Base-by-base conservation (phyloP, 805 yeast genomes). In the Spathaspora boniae region DNA sequence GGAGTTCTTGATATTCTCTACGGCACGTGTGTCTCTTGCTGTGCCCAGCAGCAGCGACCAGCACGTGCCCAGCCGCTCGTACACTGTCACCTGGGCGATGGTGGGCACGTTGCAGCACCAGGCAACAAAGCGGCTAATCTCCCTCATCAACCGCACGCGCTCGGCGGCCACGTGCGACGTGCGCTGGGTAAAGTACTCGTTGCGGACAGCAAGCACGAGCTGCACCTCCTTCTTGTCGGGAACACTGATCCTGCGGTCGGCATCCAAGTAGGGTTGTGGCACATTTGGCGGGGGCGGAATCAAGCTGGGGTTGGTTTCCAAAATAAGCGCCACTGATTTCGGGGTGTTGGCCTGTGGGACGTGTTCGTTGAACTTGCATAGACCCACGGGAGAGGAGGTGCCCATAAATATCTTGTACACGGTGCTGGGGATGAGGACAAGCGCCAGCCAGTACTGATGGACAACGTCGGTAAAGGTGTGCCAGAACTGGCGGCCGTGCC, bases 221-320 rank as follows among this genome's bases (percentile, higher is more conserved):
- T 57, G 57, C 1, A 61, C 46, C 37, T 63, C 65, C 26, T 49
- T 53, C 32, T 61, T 54, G 1, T 50, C 53, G 0, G 78, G 77
- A 6, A 60, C 52, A 5, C 58, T 52, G 3, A 70, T 45, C 23
- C 53, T 54, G 34, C 63, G 67, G 20, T 69, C 69, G 2, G 63
- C 62, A 31, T 63, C 63, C 25, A 72, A 43, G 43, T 58, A 70
- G 0, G 76, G 74, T 24, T 53, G 54, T 2, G 76, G 76, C 9
- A 68, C 38, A 9, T 58, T 64, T 1, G 72, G 68, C 16, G 76
- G 75, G 15, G 64, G 60, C 3, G 55, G 52, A 3, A 57, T 46
- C 4, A 57, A 49, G 29, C 51, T 31, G 1, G 56, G 54, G 16
- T 41, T 46, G 38, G 57, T 39, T 30, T 60, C 55, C 26, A 68